Base-by-base conservation (phyloP, 2,329 filamentous ascomycete species). In the Ophiostoma piceae region DNA sequence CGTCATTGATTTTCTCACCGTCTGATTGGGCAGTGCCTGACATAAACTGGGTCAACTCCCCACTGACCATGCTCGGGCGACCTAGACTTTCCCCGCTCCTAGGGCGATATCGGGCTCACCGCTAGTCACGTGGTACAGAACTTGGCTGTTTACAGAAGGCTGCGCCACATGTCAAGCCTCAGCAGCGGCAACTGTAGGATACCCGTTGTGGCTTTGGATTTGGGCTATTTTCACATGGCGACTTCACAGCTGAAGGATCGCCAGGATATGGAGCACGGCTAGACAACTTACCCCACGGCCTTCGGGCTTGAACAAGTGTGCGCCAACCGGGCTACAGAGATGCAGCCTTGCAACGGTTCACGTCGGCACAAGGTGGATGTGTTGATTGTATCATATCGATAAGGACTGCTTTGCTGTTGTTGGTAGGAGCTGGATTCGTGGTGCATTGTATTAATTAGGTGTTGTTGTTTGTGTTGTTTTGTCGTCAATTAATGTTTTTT, bases 101-200 rank as follows among this genome's bases (percentile, higher is more conserved):
- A 29, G 65, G 65, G 65, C 65, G 65, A 66, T 66, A 66, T 43
- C 65, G 65, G 65, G 35, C n/a, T 47, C 65, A 14, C 37, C 39
- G 65, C 8, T 16, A 11, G 12, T 29, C 65, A 66, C 65, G 65
- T 66, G 65, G 7, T 3, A 35, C 16, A 29, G 35, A 35, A 35
- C 3, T 35, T 35, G 35, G 26, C 26, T 6, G 14, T 47, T 4
- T 32, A 19, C 8, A 2, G 6, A 16, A 47, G 16, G 43, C 12
- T 26, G 57, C 57, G 29, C 26, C 57, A 65, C 60, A 65, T 35
- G 3, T 32, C 14, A 16, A 62, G 57, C 57, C 57, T 32, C 57
- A 19, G 11, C 11, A 8, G 22, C 22, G 22, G 57, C 2, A 35
- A 12, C 16, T 47, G 16, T 8, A 47, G 43, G 19, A 47, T 47